Conservation (phyloP, 305 asterid genomes). For the Ajuga reptans region DNA sequence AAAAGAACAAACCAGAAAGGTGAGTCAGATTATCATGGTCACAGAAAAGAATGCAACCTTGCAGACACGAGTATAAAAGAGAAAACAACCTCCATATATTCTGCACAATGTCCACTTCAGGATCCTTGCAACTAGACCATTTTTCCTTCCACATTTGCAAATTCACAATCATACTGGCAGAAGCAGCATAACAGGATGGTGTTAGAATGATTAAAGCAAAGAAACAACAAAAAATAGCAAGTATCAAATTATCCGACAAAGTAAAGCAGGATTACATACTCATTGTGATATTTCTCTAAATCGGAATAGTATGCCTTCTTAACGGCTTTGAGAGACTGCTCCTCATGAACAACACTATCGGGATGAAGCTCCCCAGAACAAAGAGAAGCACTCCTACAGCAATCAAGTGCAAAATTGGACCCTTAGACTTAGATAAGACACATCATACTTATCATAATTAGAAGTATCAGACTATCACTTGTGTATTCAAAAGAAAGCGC, state of each 20-base stretch:
- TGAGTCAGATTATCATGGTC: slow-evolving; percentile 39
- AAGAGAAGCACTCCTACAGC: slow-evolving; percentile 71
- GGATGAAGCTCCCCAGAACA: slow-evolving; percentile 83
- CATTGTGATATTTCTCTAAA: slow-evolving; percentile 58
- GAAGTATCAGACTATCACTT: slow-evolving; percentile 5
- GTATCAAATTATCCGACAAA: slow-evolving; percentile 9
- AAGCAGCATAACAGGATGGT: slow-evolving; percentile 15
- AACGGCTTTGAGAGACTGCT: slow-evolving; percentile 46
- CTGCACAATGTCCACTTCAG: slow-evolving; percentile 39
- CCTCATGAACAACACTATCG: slow-evolving; percentile 50
- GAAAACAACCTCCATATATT: slow-evolving; percentile 36
- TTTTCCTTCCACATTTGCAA: slow-evolving; percentile 41
- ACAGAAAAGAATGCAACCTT: slow-evolving; percentile 2
- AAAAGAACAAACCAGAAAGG: slow-evolving; percentile 10
- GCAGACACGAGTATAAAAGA: background rate
- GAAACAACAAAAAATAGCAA: background rate
- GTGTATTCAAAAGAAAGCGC: slow-evolving; percentile 2
- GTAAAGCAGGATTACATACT: slow-evolving; percentile 40
- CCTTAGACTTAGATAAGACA: slow-evolving; percentile 19
- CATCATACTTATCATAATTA: slow-evolving; percentile 7
- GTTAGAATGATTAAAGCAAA: slow-evolving; percentile 21
- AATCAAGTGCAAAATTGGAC: slow-evolving; percentile 23
- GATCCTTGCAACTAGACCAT: slow-evolving; percentile 38
- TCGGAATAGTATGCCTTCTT: slow-evolving; percentile 57
- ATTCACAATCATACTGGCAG: slow-evolving; percentile 41